These are phyloP conservation scores for Helichrysum umbraculigerum DNA, from an alignment of 129 eudicot genomes.

Conservation along the genomic window DNA sequence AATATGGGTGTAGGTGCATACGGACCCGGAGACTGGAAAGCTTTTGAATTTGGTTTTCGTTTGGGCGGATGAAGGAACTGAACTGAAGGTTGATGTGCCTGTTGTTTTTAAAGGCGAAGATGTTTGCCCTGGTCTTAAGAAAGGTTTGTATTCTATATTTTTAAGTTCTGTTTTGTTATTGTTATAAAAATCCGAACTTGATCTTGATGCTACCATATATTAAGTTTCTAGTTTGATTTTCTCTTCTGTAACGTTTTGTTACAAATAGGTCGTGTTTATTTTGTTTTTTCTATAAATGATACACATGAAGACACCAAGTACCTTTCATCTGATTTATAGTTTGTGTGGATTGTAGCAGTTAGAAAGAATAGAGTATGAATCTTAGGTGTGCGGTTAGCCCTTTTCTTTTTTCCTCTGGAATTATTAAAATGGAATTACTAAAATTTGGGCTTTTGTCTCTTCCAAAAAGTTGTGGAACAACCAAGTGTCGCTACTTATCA, in stretches of 20 bases:
- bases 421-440: too few species aligned
- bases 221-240: neutral
- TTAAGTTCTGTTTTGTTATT: neutral
- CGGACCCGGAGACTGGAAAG: slow-evolving; percentile 68
- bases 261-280: neutral
- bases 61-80: slow-evolving; percentile 91
- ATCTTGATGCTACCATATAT: slow-evolving; percentile 7
- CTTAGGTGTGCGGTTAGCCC: too few species aligned
- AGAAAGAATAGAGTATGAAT: too few species aligned
- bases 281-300: neutral
- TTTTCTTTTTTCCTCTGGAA: too few species aligned
- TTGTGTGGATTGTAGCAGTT: slow-evolving; percentile 7
- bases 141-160: slow-evolving; percentile 49
- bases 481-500: neutral
- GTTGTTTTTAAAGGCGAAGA: slow-evolving; percentile 80
- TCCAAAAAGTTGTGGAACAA: too few species aligned
- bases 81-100: slow-evolving; percentile 79
- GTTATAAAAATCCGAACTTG: neutral
- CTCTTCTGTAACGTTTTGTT: neutral
- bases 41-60: slow-evolving; percentile 82
- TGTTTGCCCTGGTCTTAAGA: slow-evolving; percentile 76
- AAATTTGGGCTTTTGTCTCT: too few species aligned
- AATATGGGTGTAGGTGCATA: slow-evolving; percentile 59
- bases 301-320: neutral
- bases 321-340: neutral